Conservation (phyloP, 2,329 filamentous ascomycete species). For the Beauveria medogensis region DNA sequence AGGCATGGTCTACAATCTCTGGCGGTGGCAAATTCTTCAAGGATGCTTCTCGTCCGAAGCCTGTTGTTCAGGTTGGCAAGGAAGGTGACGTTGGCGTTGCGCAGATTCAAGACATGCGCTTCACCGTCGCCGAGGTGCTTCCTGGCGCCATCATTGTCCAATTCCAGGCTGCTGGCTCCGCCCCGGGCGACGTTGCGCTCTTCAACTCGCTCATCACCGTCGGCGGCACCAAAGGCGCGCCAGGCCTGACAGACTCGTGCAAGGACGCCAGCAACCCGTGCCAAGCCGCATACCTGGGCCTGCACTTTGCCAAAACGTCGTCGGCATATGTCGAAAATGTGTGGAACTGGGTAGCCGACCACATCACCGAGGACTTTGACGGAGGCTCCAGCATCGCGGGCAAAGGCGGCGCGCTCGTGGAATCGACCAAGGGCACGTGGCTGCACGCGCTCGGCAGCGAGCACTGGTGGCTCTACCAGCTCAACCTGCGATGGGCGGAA, state of each 20-base stretch:
- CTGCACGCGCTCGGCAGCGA: conserved; percentile 39
- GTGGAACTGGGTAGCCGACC: conserved; percentile 38
- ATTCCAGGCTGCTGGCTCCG: conserved; percentile 39
- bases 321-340: conserved; percentile 11
- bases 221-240: conserved; percentile 34
- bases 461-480: conserved; percentile 52
- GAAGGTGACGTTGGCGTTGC: conserved; percentile 38
- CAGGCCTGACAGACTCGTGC: conserved; percentile 32
- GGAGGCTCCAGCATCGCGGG: conserved; percentile 37
- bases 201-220: conserved; percentile 39
- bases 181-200: conserved; percentile 41
- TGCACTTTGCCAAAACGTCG: conserved; percentile 36
- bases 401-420: conserved; percentile 40
- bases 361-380: conserved; percentile 34
- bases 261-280: conserved; percentile 26
- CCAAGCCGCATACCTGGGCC: conserved; percentile 37
- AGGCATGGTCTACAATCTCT: conserved; percentile 45
- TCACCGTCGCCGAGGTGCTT: conserved; percentile 40
- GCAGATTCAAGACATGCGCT: conserved; percentile 44
- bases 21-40: conserved; percentile 35
- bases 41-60: conserved; percentile 36
- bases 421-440: conserved; percentile 44
- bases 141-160: conserved; percentile 33
- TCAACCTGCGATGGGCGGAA: conserved; percentile 41
- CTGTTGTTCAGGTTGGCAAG: conserved; percentile 24